Conservation (phyloP, 2,329 filamentous ascomycete species). For the Camptophora hylomeconis region DNA sequence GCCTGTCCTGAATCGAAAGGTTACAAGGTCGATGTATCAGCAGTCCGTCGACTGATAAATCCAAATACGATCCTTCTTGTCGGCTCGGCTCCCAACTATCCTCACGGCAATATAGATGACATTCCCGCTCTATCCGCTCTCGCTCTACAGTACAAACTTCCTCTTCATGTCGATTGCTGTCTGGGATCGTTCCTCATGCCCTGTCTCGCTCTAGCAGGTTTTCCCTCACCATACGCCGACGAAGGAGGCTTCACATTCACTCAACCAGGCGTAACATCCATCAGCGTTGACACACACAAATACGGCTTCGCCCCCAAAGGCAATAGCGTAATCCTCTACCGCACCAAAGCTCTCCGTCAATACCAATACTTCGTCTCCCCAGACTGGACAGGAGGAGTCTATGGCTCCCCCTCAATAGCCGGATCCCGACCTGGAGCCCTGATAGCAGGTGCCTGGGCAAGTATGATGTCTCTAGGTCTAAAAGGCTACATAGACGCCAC, state of each 20-base stretch:
- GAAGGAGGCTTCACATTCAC: slow-evolving; percentile 84
- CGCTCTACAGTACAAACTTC: slow-evolving; percentile 64
- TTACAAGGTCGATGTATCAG: slow-evolving; percentile 70
- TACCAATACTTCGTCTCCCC: slow-evolving; percentile 96
- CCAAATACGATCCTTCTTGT: slow-evolving; percentile 88
- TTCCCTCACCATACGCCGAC: slow-evolving; percentile 47
- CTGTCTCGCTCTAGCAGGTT: slow-evolving; percentile 84
- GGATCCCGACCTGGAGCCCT: slow-evolving; percentile 85
- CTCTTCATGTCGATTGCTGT: slow-evolving; percentile 94
- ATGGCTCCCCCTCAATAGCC: slow-evolving; percentile 82
- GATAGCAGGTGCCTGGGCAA: slow-evolving; percentile 93
- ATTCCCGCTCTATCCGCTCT: slow-evolving; percentile 74
- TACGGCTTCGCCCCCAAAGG: slow-evolving; percentile 98
- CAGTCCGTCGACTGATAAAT: slow-evolving; percentile 77
- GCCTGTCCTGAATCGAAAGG: slow-evolving; percentile 70
- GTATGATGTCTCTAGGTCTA: slow-evolving; percentile 77
- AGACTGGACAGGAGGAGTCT: slow-evolving; percentile 91
- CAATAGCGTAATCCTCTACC: slow-evolving; percentile 87
- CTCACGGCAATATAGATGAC: slow-evolving; percentile 95
- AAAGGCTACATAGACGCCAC: slow-evolving; percentile 78
- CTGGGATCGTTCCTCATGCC: slow-evolving; percentile 90
- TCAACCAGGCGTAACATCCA: slow-evolving; percentile 84
- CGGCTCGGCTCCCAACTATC: slow-evolving; percentile 92
- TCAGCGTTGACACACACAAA: slow-evolving; percentile 96
- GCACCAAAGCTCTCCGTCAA: slow-evolving; percentile 59